Percentiles rank a stretch among this genome's conserved stretches.
phyloP scores from a whole-genome alignment of 2,329 filamentous ascomycete genomes.

The Shiraia bambusicola region DNA sequence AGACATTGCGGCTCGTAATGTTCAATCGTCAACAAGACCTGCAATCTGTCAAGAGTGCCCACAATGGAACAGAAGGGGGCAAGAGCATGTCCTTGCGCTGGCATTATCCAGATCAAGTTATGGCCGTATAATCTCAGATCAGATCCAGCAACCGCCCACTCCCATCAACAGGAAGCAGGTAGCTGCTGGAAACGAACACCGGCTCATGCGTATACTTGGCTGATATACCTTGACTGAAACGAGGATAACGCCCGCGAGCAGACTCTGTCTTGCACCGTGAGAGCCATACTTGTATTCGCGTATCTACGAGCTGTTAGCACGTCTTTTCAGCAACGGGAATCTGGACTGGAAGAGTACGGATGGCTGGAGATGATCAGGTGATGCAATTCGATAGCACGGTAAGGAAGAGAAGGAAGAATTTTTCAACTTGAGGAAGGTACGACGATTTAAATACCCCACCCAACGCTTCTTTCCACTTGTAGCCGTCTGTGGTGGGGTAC shows the following conservation, averaged over 20 bases:
- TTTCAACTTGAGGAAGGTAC: slow-evolving; percentile 4
- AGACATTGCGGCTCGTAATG: slow-evolving; percentile 55
- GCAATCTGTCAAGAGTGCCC: slow-evolving; percentile 33
- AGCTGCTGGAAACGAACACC: slow-evolving; percentile 40
- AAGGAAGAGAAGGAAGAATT: not conserved
- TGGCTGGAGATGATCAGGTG: slow-evolving; percentile 1
- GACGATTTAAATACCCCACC: slow-evolving; percentile 23
- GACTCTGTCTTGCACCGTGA: slow-evolving; percentile 34
- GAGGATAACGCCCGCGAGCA: slow-evolving; percentile 39
- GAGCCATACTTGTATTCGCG: slow-evolving; percentile 31
- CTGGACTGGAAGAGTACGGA: slow-evolving; percentile 22
- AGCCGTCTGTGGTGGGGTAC: slow-evolving; percentile 32
- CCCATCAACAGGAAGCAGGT: slow-evolving; percentile 2
- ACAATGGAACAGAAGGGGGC: slow-evolving; percentile 47
- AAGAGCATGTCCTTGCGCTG: slow-evolving; percentile 97
- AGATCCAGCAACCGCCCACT: slow-evolving; percentile 30
- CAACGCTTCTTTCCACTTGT: slow-evolving; percentile 18
- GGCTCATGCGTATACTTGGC: slow-evolving; percentile 47
- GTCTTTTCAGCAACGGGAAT: slow-evolving; percentile 4
- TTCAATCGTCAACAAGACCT: slow-evolving; percentile 40
- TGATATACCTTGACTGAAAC: slow-evolving; percentile 42
- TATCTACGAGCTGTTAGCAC: slow-evolving; percentile 26
- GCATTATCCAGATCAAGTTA: slow-evolving; percentile 99
- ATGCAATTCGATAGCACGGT: not conserved
- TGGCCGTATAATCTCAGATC: slow-evolving; percentile 89